phyloP scores from a whole-genome alignment of 208 protist genomes.

The Acanthamoeba royreba region DNA sequence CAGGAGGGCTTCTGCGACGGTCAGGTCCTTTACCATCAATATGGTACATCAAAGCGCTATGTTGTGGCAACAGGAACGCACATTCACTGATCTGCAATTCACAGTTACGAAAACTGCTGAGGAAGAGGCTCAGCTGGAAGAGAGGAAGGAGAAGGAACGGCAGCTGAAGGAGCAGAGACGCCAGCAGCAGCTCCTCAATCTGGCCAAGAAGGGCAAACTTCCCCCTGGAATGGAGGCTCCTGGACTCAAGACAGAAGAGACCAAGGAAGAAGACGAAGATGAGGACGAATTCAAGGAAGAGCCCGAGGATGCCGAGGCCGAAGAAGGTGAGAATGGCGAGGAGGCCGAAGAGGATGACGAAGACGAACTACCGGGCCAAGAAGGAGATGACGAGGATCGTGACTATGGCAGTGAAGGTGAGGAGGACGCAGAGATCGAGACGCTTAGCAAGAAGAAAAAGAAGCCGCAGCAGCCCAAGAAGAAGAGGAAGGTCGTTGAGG shows the following conservation, averaged over 20 bases:
- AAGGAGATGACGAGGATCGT: too few relatives aligned
- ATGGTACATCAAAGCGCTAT: too few relatives aligned
- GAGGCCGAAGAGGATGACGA: background rate
- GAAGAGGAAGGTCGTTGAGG: background rate
- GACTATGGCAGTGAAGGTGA: background rate
- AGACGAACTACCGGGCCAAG: too few relatives aligned
- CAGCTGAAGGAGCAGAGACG: constrained; percentile 55
- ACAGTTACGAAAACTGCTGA: constrained; percentile 41
- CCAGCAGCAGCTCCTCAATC: constrained; percentile 34
- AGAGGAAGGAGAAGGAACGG: background rate
- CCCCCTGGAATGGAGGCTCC: background rate
- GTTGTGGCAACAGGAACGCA: too few relatives aligned
- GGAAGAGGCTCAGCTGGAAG: constrained; percentile 34
- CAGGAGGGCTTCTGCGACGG: constrained; percentile 77
- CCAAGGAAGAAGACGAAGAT: background rate
- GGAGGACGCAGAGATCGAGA: background rate
- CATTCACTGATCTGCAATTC: too few relatives aligned
- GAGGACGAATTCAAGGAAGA: background rate
- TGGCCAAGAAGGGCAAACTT: constrained; percentile 1
- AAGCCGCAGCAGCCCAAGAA: background rate
- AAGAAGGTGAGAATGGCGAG: background rate
- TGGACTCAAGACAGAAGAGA: background rate
- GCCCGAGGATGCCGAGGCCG: background rate
- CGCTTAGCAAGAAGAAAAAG: background rate
- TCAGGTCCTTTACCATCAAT: constrained; percentile 75